phyloP scores from a whole-genome alignment of 768 basidiomycete species.

The Cyclocybe cylindracea region DNA sequence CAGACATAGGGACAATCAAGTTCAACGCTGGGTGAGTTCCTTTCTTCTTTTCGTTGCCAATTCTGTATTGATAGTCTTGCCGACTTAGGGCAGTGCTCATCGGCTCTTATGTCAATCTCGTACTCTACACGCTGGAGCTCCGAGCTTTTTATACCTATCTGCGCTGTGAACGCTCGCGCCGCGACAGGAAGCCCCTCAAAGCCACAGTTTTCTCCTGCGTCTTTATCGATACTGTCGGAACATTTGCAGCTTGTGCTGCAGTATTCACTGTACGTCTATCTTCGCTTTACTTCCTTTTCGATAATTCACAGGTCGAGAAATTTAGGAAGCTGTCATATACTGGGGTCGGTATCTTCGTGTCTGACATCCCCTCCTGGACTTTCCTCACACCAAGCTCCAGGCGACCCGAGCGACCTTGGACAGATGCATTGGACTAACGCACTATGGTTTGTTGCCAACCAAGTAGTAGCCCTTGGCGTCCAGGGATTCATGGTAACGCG shows the following conservation, averaged over 20 bases:
- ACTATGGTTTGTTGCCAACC: background rate
- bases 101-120: constrained; percentile 1
- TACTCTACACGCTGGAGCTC: constrained; percentile 1
- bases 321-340: background rate
- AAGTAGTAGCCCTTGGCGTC: background rate
- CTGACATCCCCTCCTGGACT: too few species aligned
- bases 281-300: background rate
- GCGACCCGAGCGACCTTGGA: background rate
- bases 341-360: background rate
- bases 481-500: constrained; percentile 4
- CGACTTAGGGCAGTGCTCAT: background rate
- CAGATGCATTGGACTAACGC: background rate
- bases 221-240: background rate
- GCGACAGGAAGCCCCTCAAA: background rate
- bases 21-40: background rate
- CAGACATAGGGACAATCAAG: background rate
- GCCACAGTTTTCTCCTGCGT: background rate
- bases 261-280: background rate
- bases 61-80: background rate
- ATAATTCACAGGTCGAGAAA: too few species aligned
- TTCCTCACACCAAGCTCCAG: background rate
- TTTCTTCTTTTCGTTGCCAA: too few species aligned
- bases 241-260: background rate
- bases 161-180: background rate
- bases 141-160: too few species aligned